These are phyloP conservation scores for Fusarium coffeatum DNA, from an alignment of 2,329 filamentous ascomycete species.

Conservation along the genomic window DNA sequence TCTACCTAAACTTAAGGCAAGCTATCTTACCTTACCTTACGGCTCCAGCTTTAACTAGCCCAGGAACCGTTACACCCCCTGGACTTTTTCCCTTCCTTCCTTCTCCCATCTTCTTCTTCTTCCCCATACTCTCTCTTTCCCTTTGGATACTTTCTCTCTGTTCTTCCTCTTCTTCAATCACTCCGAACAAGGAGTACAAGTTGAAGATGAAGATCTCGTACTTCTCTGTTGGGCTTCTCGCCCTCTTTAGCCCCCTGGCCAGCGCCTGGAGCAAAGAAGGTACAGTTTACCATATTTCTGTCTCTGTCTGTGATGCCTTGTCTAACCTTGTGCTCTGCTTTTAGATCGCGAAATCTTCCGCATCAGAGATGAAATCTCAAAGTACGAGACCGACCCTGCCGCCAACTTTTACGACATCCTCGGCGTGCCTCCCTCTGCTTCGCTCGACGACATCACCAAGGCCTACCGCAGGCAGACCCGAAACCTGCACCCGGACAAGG, in stretches of 20 bases:
- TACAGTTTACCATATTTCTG: constrained; percentile 52
- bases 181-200: constrained; percentile 7
- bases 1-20: constrained; percentile 8
- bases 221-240: constrained; percentile 75
- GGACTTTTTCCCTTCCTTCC: not conserved
- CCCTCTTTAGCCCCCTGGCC: constrained; percentile 73
- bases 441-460: constrained; percentile 89
- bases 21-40: not conserved
- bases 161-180: constrained; percentile 13
- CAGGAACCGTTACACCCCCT: constrained; percentile 30
- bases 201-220: constrained; percentile 76
- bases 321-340: constrained; percentile 12
- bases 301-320: not conserved
- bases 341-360: constrained; percentile 98
- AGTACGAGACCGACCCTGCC: constrained; percentile 79
- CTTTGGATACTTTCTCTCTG: not conserved
- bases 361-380: constrained; percentile 85
- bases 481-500: constrained; percentile 93
- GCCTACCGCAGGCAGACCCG: constrained; percentile 91
- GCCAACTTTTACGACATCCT: constrained; percentile 96
- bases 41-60: constrained; percentile 25
- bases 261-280: constrained; percentile 90
- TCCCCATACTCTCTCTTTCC: not conserved
- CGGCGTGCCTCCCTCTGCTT: constrained; percentile 77
- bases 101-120: constrained; percentile 5